These are phyloP conservation scores for Cutaneotrichosporon arboriforme DNA, from an alignment of 1,284 basidiomycete genomes.

Conservation along the genomic window DNA sequence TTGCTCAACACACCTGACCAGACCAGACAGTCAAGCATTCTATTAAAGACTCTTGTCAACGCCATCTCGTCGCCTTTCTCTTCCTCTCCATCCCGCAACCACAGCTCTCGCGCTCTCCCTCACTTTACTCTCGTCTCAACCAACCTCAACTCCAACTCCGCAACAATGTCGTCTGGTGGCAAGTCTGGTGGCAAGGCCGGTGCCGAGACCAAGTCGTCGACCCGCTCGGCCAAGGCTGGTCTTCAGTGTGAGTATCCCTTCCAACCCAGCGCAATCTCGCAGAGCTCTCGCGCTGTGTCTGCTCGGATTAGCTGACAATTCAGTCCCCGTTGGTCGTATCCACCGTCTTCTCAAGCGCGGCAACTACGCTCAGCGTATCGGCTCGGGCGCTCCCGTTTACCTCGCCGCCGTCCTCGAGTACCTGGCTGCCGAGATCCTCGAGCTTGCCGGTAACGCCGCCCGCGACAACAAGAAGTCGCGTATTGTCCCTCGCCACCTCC, in stretches of 20 bases:
- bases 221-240: slow-evolving; percentile 76
- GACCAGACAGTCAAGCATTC: too few relatives aligned
- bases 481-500: slow-evolving; percentile 86
- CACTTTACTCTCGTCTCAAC: slow-evolving; percentile 21
- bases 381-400: slow-evolving; percentile 59
- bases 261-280: too few relatives aligned
- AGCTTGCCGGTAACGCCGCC: slow-evolving; percentile 75
- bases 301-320: slow-evolving; percentile 31
- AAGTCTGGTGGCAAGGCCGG: slow-evolving; percentile 52
- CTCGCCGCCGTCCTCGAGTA: slow-evolving; percentile 62
- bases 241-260: slow-evolving; percentile 58
- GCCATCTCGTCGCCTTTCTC: slow-evolving; percentile 6
- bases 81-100: neutral
- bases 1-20: too few relatives aligned
- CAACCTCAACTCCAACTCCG: slow-evolving; percentile 22
- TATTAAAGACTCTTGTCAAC: too few relatives aligned
- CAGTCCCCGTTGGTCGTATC: slow-evolving; percentile 77
- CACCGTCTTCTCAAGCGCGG: slow-evolving; percentile 78
- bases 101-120: slow-evolving; percentile 9
- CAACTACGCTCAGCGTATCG: slow-evolving; percentile 72
- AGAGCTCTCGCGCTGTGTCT: too few relatives aligned
- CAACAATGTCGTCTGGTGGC: slow-evolving; percentile 55
- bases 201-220: slow-evolving; percentile 54
- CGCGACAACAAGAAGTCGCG: slow-evolving; percentile 63
- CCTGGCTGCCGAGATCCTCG: slow-evolving; percentile 78